Conservation (phyloP, 2,329 filamentous ascomycete genomes). For the Aspergillus fumigatiaffinis region DNA sequence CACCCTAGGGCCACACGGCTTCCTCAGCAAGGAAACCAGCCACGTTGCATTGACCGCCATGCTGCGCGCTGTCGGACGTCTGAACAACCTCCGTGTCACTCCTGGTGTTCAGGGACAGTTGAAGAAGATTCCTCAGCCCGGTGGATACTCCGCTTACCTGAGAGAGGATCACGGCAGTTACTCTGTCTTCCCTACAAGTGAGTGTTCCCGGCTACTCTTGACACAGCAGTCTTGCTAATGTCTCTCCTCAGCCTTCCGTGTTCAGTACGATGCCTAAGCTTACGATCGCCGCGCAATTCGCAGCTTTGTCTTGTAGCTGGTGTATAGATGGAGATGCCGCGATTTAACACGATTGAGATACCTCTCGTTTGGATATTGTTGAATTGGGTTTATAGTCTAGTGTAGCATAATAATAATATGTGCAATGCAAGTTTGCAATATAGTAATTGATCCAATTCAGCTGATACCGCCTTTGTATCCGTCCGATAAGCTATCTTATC, state of each 20-base stretch:
- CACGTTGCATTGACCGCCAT: constrained; percentile 63
- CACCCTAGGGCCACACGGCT: constrained; percentile 59
- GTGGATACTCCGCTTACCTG: constrained; percentile 59
- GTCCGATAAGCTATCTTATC: background rate
- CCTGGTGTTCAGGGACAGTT: constrained; percentile 62
- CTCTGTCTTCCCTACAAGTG: constrained; percentile 49
- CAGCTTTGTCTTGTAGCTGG: background rate
- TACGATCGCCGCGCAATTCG: constrained; percentile 14
- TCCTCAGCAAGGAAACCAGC: constrained; percentile 58
- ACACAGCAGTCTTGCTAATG: constrained; percentile 11
- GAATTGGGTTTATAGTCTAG: background rate
- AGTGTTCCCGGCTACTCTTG: constrained; percentile 12
- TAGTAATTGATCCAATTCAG: background rate
- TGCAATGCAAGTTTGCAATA: background rate
- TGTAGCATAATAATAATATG: background rate
- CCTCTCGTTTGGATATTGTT: background rate
- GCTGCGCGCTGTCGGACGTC: constrained; percentile 61
- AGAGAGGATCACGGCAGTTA: constrained; percentile 61
- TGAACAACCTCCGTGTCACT: constrained; percentile 58
- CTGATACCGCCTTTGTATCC: background rate
- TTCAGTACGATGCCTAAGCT: constrained; percentile 41
- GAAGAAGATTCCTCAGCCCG: constrained; percentile 59
- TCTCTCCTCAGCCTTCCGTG: constrained; percentile 37
- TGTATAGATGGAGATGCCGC: background rate
- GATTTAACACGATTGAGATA: background rate